A percentile compares a stretch with the other conserved stretches of the same genome.
These are phyloP conservation scores for Ceratobasidium sp. DNA, from an alignment of 1,284 basidiomycete genomes.

Conservation along the genomic window DNA sequence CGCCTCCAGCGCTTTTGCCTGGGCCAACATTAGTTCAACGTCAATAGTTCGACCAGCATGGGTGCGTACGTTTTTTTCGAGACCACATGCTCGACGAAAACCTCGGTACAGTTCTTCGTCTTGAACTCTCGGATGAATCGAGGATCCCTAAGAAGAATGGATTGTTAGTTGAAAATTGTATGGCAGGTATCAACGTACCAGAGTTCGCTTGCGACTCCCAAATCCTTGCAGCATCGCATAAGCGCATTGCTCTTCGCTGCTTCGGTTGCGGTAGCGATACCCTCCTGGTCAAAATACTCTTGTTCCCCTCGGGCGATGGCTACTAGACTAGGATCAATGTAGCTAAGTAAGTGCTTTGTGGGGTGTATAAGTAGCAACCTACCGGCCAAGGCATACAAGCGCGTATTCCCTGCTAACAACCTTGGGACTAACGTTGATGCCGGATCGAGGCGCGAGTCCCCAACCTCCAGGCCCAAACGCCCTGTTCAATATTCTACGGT, in stretches of 20 bases:
- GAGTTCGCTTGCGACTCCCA: conserved; percentile 94
- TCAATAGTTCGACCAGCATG: background rate
- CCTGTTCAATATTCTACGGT: conserved; percentile 89
- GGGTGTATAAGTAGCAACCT: conserved; percentile 45
- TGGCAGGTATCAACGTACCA: conserved; percentile 65
- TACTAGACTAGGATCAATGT: conserved; percentile 67
- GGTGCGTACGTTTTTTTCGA: conserved; percentile 84
- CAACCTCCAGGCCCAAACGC: conserved; percentile 97
- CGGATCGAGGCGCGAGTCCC: conserved; percentile 92
- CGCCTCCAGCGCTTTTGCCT: conserved; percentile 91
- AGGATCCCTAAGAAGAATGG: conserved; percentile 72
- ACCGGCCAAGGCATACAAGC: conserved; percentile 91
- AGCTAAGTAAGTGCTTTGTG: background rate
- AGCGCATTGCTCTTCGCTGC: conserved; percentile 96
- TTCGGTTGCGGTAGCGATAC: conserved; percentile 92
- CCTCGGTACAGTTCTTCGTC: conserved; percentile 79
- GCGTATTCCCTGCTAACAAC: conserved; percentile 94
- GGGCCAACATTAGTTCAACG: conserved; percentile 20
- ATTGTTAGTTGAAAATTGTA: conserved; percentile 3
- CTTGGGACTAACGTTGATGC: conserved; percentile 87
- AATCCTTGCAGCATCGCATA: conserved; percentile 97
- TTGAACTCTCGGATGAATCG: conserved; percentile 95
- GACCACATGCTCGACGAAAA: conserved; percentile 79
- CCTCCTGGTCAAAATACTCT: conserved; percentile 91
- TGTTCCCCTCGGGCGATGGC: conserved; percentile 93